Conservation (phyloP, 2,329 filamentous ascomycete genomes). For the Ophiobolus disseminans region DNA sequence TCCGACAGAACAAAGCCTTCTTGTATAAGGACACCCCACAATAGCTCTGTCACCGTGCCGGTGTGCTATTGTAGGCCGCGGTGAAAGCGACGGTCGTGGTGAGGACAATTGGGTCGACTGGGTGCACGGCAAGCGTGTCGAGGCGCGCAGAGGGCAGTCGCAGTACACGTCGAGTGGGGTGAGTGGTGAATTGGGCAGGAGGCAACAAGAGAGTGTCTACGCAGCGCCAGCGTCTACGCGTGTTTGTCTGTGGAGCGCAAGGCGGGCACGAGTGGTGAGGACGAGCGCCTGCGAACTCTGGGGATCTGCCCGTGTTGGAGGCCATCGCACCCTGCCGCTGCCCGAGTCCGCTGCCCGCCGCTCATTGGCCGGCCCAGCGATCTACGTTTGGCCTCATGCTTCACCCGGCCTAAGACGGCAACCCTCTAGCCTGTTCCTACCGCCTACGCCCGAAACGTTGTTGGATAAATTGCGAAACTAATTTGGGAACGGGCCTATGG, state of each 20-base stretch:
- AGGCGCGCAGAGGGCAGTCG: slow-evolving; percentile 20
- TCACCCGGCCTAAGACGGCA: slow-evolving; percentile 28
- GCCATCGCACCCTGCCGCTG: slow-evolving; percentile 17
- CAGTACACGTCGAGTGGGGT: slow-evolving; percentile 20
- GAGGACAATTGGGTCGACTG: slow-evolving; percentile 14
- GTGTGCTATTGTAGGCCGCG: slow-evolving; percentile 15
- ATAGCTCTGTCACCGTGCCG: slow-evolving; percentile 7
- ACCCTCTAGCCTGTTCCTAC: slow-evolving; percentile 36
- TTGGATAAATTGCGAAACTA: slow-evolving; percentile 28
- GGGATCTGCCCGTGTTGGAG: slow-evolving; percentile 10
- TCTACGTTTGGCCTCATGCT: slow-evolving; percentile 24
- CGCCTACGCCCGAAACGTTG: slow-evolving; percentile 6
- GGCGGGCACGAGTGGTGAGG: slow-evolving; percentile 35
- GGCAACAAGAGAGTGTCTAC: slow-evolving; percentile 29
- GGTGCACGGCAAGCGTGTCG: slow-evolving; percentile 28
- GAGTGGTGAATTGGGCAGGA: slow-evolving; percentile 18
- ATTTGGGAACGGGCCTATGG: slow-evolving; percentile 9
- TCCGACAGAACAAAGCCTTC: slow-evolving; percentile 19
- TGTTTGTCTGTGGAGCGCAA: slow-evolving; percentile 20
- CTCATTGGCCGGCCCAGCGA: slow-evolving; percentile 22
- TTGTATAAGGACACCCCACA: slow-evolving; percentile 24
- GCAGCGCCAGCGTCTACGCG: slow-evolving; percentile 38
- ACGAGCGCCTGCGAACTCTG: slow-evolving; percentile 16
- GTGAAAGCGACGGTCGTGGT: slow-evolving; percentile 23
- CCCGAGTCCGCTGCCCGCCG: slow-evolving; percentile 15